These are phyloP conservation scores for Monosporascus sp. DNA, from an alignment of 2,329 filamentous ascomycete species.

Conservation along the genomic window DNA sequence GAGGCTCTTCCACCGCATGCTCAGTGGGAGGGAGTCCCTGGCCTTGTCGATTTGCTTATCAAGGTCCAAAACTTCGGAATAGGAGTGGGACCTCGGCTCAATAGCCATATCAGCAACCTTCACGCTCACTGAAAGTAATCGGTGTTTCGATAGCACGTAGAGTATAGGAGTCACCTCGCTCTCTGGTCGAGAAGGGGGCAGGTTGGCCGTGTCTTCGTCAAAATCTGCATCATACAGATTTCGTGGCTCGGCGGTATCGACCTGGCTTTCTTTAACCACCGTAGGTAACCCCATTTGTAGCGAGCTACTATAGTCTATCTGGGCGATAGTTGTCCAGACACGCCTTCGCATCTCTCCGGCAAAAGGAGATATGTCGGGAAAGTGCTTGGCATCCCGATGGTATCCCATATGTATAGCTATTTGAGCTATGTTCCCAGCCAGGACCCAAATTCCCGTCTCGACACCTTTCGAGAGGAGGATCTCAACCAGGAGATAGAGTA, in stretches of 20 bases:
- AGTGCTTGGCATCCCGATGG: constrained; percentile 38
- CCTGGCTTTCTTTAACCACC: constrained; percentile 32
- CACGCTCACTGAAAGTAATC: constrained; percentile 12
- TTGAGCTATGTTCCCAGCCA: constrained; percentile 28
- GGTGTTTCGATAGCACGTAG: constrained; percentile 16
- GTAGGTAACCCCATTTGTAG: constrained; percentile 40
- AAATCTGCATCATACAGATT: constrained; percentile 41
- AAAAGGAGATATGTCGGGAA: constrained; percentile 34
- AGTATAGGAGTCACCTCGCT: constrained; percentile 23
- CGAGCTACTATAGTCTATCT: constrained; percentile 36
- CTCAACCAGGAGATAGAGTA: constrained; percentile 17
- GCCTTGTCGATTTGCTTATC: constrained; percentile 20
- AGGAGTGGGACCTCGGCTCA: constrained; percentile 10
- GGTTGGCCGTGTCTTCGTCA: constrained; percentile 24
- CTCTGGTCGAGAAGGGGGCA: constrained; percentile 32
- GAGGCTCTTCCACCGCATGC: constrained; percentile 13
- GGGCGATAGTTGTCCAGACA: constrained; percentile 35
- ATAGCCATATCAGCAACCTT: constrained; percentile 12
- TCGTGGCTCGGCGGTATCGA: constrained; percentile 35
- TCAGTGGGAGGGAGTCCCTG: constrained; percentile 14
- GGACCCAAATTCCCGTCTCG: constrained; percentile 28
- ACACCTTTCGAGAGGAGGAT: constrained; percentile 11
- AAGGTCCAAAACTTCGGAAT: constrained; percentile 14
- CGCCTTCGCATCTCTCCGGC: constrained; percentile 42
- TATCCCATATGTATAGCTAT: constrained; percentile 33